Conservation (phyloP, 208 protist species). For the Trichomonas gallinae region DNA sequence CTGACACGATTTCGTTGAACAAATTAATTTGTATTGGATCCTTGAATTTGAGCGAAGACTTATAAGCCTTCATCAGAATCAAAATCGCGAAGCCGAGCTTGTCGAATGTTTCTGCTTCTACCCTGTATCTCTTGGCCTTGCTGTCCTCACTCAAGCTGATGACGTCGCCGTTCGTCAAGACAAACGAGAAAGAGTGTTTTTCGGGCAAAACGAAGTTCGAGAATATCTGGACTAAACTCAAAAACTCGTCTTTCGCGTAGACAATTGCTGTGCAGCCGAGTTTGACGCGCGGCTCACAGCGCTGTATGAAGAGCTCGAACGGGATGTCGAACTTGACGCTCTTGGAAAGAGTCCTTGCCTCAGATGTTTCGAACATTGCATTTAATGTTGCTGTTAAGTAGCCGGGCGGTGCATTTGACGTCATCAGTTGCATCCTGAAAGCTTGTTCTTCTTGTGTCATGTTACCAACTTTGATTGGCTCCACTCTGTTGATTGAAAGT, state of each 20-base stretch:
- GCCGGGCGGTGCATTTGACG: not conserved
- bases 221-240: not conserved
- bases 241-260: not conserved
- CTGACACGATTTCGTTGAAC: not conserved
- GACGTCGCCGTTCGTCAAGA: not conserved
- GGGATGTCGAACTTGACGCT: not conserved
- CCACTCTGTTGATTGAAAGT: not conserved
- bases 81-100: not conserved
- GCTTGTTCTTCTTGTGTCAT: not conserved
- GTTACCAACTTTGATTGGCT: not conserved
- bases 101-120: not conserved
- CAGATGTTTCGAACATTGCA: not conserved
- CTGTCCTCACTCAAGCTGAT: not conserved
- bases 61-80: not conserved
- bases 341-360: not conserved
- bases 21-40: not conserved
- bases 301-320: not conserved
- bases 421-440: not conserved
- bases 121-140: not conserved
- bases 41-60: not conserved
- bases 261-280: not conserved
- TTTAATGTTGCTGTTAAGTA: not conserved
- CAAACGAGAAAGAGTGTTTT: not conserved
- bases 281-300: not conserved
- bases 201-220: not conserved